Base-by-base conservation (phyloP, 148 eudicot genomes). In the Selenicereus undatus region DNA sequence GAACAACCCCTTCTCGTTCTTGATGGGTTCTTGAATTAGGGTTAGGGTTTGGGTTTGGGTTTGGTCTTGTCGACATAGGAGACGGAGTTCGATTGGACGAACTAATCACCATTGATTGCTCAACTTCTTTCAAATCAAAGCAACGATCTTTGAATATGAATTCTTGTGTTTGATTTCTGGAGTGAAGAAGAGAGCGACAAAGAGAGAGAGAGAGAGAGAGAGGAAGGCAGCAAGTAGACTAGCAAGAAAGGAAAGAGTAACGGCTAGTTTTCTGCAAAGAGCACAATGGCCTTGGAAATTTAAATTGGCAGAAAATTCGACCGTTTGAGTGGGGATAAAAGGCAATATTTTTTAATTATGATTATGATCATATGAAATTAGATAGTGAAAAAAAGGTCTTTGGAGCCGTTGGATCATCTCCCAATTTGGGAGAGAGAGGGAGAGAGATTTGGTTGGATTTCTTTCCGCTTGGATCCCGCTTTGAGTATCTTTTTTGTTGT, bases 21-120 rank as follows among this genome's bases (percentile, higher is more conserved):
- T 69, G 78, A 45, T 64, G 69, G 39, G 42, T 85, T 82, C 79
- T 87, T 48, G 85, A 62, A 75, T 65, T 76, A 16, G 76, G 70
- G 71, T 60, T 87, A 82, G 83, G 79, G 86, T 84, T 87, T 74
- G 83, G 79, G 86, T 84, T 87, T 74, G 83, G 84, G 84, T 35
- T 83, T 52, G 82, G 78, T 24, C 81, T 80, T 4, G 68, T 4
- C 24, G 76, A 71, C 66, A 83, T 81, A 21, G 90, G 86, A 11
- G 88, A 85, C 8, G 90, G 78, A 36, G 86, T 76, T 83, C 90
- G 77, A 32, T 79, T 85, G 2, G 84, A 60, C 0, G 86, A 80
- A 65, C 75, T 76, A n/a, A 32, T 52, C 60, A 78, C 84, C 88
- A 83, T 85, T 48, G 76, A 80, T 70, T 39, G 8, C 43, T 24